A percentile compares a stretch with the other conserved stretches of the same genome.
These are phyloP conservation scores for Calonectria hawksworthii DNA, from an alignment of 2,329 filamentous ascomycete genomes.

Conservation along the genomic window DNA sequence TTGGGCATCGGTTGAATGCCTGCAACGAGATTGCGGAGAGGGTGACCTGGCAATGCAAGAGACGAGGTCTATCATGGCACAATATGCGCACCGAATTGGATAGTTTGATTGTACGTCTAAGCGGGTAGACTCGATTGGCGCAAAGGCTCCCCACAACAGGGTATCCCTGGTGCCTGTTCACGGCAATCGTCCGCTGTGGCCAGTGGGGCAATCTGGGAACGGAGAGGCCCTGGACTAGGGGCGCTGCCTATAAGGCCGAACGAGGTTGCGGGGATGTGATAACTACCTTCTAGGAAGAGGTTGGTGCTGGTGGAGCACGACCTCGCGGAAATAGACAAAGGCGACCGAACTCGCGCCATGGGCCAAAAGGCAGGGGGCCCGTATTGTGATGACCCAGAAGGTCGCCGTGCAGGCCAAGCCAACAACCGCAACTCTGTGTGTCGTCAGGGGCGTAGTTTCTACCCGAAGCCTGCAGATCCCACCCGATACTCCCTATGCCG, in stretches of 20 bases:
- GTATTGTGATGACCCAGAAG: not conserved
- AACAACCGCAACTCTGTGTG: not conserved
- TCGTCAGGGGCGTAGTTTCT: not conserved
- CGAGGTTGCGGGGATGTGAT: not conserved
- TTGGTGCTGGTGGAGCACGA: not conserved
- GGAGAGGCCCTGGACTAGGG: not conserved
- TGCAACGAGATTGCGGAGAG: not conserved
- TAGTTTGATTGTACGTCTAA: slow-evolving; percentile 1
- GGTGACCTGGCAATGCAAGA: not conserved
- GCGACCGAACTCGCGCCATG: not conserved
- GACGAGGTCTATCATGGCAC: not conserved
- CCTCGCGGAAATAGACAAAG: not conserved
- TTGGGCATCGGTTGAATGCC: slow-evolving; percentile 1
- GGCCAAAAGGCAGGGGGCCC: not conserved
- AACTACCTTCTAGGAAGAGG: slow-evolving; percentile 7
- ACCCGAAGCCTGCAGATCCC: slow-evolving; percentile 1
- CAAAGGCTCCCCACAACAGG: not conserved
- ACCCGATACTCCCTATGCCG: not conserved
- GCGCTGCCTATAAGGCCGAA: not conserved
- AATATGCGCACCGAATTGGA: not conserved
- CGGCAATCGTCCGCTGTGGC: slow-evolving; percentile 3
- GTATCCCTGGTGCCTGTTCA: not conserved
- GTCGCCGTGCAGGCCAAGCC: not conserved
- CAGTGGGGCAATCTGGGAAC: not conserved
- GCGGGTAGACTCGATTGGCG: not conserved